Base-by-base conservation (phyloP, 1,284 basidiomycete species). In the Athelia psychrophila region DNA sequence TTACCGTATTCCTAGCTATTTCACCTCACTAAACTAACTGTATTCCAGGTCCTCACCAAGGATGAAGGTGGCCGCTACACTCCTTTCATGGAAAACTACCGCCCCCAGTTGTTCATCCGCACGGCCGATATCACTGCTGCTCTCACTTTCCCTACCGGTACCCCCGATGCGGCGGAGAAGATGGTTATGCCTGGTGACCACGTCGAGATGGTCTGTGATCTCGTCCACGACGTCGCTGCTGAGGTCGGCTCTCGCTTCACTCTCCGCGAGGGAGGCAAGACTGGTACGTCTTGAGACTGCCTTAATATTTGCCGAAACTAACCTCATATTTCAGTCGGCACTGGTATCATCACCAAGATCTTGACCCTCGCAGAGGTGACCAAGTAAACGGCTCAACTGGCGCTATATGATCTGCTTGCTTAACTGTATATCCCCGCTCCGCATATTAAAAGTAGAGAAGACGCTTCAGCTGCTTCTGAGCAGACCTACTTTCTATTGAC, bases 181-280 rank as follows among this genome's bases (percentile, higher is more conserved):
- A 93, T 93, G 89, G 88, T 98, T 63, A 97, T 98, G 93, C 96
- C 96, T 50, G 96, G 97, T 63, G 97, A 99, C 78, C 97, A 97
- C 65, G 88, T 99, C 54, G 95, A 98, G 73, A 88, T 99, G 77
- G 78, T 92, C 53, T 93, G 91, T 63, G 80, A 86, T 46, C 82
- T 99, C 42, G 80, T 89, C 27, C 86, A 91, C 68, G 93, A 98
- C 69, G 86, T 98, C 58, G 95, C 95, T 40, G 83, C 94, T 52
- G 96, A 99, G 74, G 79, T 86, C 59, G 95, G 96, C 55, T 90
- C 91, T 60, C 87, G 86, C 52, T 99, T 99, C 79, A 99, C 97
- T 22, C 86, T 99, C 54, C 91, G 97, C 65, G 97, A 99, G 73
- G 95, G 95, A 63, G 93, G 94, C 64, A 94, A 87, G 77, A 98